Evolutionary conservation across 192 early-diverging fungal genomes (phyloP).

Genomic region (Gonapodya prolifera): DNA sequence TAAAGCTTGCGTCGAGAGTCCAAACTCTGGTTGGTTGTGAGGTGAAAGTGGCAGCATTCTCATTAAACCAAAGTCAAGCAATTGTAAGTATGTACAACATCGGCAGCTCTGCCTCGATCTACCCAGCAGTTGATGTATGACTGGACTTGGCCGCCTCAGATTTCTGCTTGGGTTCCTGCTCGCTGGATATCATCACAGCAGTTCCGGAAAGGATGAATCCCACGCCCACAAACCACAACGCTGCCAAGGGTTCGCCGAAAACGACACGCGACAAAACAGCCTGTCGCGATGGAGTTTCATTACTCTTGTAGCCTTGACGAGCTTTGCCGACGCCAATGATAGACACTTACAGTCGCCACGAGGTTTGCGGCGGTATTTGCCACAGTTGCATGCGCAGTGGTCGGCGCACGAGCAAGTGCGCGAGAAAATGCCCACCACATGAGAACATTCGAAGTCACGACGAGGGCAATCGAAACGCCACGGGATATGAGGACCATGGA

Average conservation of each 20-base stretch:
- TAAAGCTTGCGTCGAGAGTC: no score
- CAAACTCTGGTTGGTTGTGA: no score
- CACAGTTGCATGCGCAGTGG: constrained; percentile 62
- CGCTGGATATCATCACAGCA: constrained; percentile 24
- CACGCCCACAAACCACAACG: constrained; percentile 80
- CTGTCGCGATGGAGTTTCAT: constrained; percentile 17
- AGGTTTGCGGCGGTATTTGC: constrained; percentile 72
- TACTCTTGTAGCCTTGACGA: no score
- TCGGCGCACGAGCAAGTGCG: constrained; percentile 57
- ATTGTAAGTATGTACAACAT: no score
- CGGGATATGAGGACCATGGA: constrained; percentile 18
- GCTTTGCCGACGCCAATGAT: not conserved
- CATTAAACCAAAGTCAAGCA: no score
- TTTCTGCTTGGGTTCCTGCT: constrained; percentile 13
- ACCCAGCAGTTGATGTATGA: no score
- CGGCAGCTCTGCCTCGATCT: no score
- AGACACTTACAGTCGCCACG: constrained; percentile 34
- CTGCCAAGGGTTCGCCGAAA: constrained; percentile 57
- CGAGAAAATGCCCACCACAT: constrained; percentile 89
- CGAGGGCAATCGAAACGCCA: constrained; percentile 33
- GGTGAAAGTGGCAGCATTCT: no score
- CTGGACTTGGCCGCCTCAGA: no score
- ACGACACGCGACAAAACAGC: constrained; percentile 56
- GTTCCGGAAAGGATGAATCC: constrained; percentile 59
- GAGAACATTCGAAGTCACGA: constrained; percentile 57